Evolutionary conservation across 2,329 filamentous ascomycete species (phyloP).

Genomic region (Penicillium nordicum): DNA sequence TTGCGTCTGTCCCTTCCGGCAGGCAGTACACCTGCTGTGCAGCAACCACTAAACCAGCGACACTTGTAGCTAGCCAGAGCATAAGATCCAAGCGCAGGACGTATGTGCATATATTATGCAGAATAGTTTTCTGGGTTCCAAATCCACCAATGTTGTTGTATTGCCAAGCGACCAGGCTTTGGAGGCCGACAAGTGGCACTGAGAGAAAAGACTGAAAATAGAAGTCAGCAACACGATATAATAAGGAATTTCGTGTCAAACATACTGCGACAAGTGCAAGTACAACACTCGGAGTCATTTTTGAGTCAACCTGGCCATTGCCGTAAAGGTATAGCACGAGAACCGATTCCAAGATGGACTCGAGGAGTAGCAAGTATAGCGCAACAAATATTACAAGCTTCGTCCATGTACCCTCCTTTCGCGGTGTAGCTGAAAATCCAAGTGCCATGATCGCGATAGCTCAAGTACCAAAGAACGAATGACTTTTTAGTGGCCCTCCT

Average conservation of each 20-base stretch:
- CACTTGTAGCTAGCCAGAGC: conserved; percentile 38
- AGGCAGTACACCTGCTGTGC: conserved; percentile 37
- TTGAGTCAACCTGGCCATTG: conserved; percentile 35
- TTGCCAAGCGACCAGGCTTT: conserved; percentile 41
- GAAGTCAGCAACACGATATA: background rate
- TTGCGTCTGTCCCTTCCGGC: conserved; percentile 21
- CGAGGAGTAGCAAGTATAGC: conserved; percentile 34
- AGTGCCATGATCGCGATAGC: conserved; percentile 14
- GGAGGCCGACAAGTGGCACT: conserved; percentile 34
- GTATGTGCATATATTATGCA: conserved; percentile 37
- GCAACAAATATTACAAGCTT: conserved; percentile 37
- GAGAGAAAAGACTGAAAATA: conserved; percentile 35
- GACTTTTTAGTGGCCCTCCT: background rate
- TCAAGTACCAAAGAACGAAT: background rate
- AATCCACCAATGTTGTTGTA: conserved; percentile 33
- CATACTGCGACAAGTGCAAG: conserved; percentile 38
- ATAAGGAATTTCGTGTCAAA: background rate
- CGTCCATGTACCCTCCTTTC: conserved; percentile 33
- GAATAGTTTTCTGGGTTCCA: conserved; percentile 28
- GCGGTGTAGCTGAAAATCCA: conserved; percentile 14
- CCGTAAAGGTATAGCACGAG: conserved; percentile 37
- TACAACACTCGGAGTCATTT: conserved; percentile 37
- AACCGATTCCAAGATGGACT: conserved; percentile 36
- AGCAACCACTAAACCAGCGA: conserved; percentile 36
- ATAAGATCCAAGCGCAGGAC: conserved; percentile 35